Base-by-base conservation (phyloP, 1,284 basidiomycete genomes). In the Athelia psychrophila region DNA sequence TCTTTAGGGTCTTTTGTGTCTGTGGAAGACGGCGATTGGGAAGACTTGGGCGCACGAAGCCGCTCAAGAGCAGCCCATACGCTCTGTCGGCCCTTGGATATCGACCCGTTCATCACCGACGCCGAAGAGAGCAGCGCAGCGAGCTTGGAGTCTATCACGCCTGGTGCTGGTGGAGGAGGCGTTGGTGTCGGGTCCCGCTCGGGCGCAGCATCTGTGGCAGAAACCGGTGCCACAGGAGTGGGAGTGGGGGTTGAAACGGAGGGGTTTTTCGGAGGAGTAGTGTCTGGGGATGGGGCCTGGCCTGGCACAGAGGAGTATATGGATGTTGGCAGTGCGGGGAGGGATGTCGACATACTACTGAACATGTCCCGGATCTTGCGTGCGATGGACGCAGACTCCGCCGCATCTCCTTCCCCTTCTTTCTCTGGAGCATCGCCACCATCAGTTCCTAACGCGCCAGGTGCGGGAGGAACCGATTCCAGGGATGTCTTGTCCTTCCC, bases 61-160 rank as follows among this genome's bases (percentile, higher is more conserved):
- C 70, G 69, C 51, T 87, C 84, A 35, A 88, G 64, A 27, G 79
- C 69, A 25, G 75, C 71, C 77, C 83, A 86, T 2, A 88, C 71
- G 19, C 81, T 81, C 55, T 79, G 73, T 40, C 74, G 68, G 15
- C 71, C 73, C 23, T 70, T 67, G 22, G 71, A 62, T 12, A 71
- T 51, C 2, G 74, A 70, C 20, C 74, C 73, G 53, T 82, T 84
- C 81, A 87, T 85, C 36, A 79, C 64, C 19, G 71, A 68, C 54
- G 82, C 76, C 2, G 78, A 81, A 22, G 78, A 79, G 27, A 84
- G 68, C 54, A 79, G 71, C 30, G 72, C 68, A 38, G 78, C 67
- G 38, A 79, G 67, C 47, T 71, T 68, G 13, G 72, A 66, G 57
- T 84, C 81, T 13, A 60, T 54, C 48, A 62, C 58, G 42, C 49